phyloP scores from a whole-genome alignment of 495 filamentous ascomycete genomes.

The Penicillium angulare region DNA sequence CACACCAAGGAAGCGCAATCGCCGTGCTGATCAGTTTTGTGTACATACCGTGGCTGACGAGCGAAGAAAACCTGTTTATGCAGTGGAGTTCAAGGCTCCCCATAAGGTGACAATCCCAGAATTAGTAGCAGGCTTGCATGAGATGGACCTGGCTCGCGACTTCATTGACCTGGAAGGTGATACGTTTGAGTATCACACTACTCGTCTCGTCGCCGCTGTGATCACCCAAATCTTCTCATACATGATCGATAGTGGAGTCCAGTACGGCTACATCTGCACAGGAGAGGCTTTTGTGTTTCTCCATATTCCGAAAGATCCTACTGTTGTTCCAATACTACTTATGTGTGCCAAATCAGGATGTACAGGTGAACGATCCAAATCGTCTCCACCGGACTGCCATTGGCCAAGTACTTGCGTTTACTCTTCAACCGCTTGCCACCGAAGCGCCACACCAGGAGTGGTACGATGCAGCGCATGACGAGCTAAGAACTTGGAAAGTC shows the following conservation, averaged over 20 bases:
- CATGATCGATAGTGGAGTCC: slow-evolving; percentile 42
- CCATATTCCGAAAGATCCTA: slow-evolving; percentile 38
- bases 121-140: slow-evolving; percentile 27
- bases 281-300: slow-evolving; percentile 50
- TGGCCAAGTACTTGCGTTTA: slow-evolving; percentile 48
- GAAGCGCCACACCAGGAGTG: slow-evolving; percentile 33
- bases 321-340: slow-evolving; percentile 27
- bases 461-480: slow-evolving; percentile 30
- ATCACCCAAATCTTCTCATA: slow-evolving; percentile 49
- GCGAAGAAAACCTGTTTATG: slow-evolving; percentile 19
- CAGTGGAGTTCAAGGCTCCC: slow-evolving; percentile 29
- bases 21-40: slow-evolving; percentile 24
- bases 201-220: slow-evolving; percentile 27
- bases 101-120: slow-evolving; percentile 26
- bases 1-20: slow-evolving; percentile 16
- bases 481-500: slow-evolving; percentile 26
- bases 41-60: slow-evolving; percentile 20
- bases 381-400: slow-evolving; percentile 42
- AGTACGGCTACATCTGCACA: slow-evolving; percentile 46
- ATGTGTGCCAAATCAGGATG: slow-evolving; percentile 31
- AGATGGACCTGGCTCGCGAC: slow-evolving; percentile 27
- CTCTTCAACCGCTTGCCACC: slow-evolving; percentile 38
- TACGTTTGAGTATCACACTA: slow-evolving; percentile 32
- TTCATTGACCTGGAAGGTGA: slow-evolving; percentile 29
- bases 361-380: slow-evolving; percentile 19